Base-by-base conservation (phyloP, 768 basidiomycete species). In the Naematelia encephala region DNA sequence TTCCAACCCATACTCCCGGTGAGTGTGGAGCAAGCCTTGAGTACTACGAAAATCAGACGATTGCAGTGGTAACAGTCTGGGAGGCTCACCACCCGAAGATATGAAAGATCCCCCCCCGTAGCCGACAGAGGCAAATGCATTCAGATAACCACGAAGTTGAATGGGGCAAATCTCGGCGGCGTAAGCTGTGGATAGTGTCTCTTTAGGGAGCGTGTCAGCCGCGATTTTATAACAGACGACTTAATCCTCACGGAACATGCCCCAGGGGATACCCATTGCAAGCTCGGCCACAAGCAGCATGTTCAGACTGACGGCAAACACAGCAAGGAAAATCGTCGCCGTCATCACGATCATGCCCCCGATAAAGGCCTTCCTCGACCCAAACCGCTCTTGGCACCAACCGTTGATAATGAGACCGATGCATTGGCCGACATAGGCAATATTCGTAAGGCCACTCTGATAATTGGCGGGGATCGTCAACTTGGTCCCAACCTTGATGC, bases 401-500 rank as follows among this genome's bases (percentile, higher is more conserved):
- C 64, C 64, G 39, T 59, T 66, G 30, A 66, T 42, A 39, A 66
- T 39, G 1, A 66, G 55, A 44, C 60, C 64, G 53, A 75, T 60
- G 42, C 63, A 60, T 30, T 67, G 71, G 12, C 74, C 74, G 51
- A 57, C 55, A 16, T 67, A 67, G 42, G 63, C 63, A 16, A 63
- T 68, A 60, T 77, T 77, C 21, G 56, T 34, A 10, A 77, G 54
- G n/a, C 62, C 75, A 16, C 66, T 59, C 46, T 77, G 77, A 67
- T 73, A 77, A 2, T 61, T 57, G 5, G 77, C 68, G 1, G 74
- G 70, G 45, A 78, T 68, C 34, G 67, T 67, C 42, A 66, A 56
- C 26, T 67, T 59, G 52, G 55, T 59, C 12, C 59, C 54, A 46
- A 59, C 27, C 26, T 51, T 50, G 48, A 56, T 57, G 34, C 64